Evolutionary conservation across 1,139 yeast species (phyloP), one percentile per base, ranked within the genome.

Genomic region (Petasospora rhodanensis): DNA sequence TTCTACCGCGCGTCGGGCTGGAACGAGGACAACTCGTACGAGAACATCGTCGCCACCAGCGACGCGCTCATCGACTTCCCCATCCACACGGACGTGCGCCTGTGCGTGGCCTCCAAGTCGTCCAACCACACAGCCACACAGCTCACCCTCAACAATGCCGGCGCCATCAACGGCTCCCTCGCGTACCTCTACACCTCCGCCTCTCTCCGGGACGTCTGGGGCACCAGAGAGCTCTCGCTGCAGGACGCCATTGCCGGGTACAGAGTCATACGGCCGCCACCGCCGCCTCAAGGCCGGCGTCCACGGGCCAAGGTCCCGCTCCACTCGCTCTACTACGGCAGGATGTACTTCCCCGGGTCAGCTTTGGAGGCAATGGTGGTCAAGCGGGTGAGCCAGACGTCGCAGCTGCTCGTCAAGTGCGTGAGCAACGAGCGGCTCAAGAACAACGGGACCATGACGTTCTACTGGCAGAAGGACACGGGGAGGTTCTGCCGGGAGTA

Each of bases 341-440:
- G 94, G 42, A 75, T 93, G 76, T 84, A 81, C 51, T 78, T 91
- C 44, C 98, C 98, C 0, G 84, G 87, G 2, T 78, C 86, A 15
- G 79, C 85, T 5, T 61, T 93, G 7, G 98, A 91, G 55, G 96
- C 96, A 1, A 80, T 91, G 93, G 51, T 79, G 9, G 76, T 89
- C 24, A 76, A 83, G 42, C 65, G 87, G 37, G 49, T 86, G 24
- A 61, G 81, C 4, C 59, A 70, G 13, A 64, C 67, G 37, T 62
- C 87, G 10, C 95, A 86, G 49, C 45, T 86, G 20, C 61, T 82
- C 31, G 61, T 86, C 19, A 84, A 83, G 47, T 83, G 94, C 52
- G 76, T 86, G 28, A 80, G 82, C 49, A 82, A 78, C 49, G 77
- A 84, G 14, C 72, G 74, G 18, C 62, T 82, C 19, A 71, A 70